Base-by-base conservation (phyloP, 768 basidiomycete genomes). In the Boletus rubroflammeus region DNA sequence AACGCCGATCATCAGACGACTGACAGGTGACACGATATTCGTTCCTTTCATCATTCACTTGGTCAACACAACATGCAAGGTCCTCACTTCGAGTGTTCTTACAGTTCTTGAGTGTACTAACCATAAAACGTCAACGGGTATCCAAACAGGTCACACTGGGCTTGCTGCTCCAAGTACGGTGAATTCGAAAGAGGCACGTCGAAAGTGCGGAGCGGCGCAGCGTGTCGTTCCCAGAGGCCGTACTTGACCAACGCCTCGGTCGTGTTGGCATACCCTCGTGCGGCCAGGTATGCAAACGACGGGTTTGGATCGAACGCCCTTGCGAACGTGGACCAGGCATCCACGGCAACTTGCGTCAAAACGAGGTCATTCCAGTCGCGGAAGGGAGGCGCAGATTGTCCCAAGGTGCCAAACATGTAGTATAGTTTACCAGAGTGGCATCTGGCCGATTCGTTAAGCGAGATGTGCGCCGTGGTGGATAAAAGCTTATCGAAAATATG, bases 311-410 rank as follows among this genome's bases (percentile, higher is more conserved):
- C 64, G 29, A 29, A 29, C 29, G 29, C 10, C 29, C 29, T 10
- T 9, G 29, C 29, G 29, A 81, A 81, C 7, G 75, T 62, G 0
- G 74, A 67, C 81, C 79, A 82, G 9, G 67, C 61, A 58, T 81
- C 80, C 6, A 75, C 62, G 36, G 65, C 68, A 38, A 76, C 63
- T 57, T 80, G 78, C 47, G 72, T 69, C 61, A 81, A 70, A 1
- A 74, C 67, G 6, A 80, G 70, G 62, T 81, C 79, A 41, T 72
- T 64, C 25, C 64, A 65, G 63, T 81, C 81, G 29, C 79, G 76
- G 67, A 78, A 78, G 2, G 78, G 76, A 1, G 60, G 59, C 9
- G 62, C 62, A 17, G 61, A 59, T 48, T 78, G 78, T 2, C 74
- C 74, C 7, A 80, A 48, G 8, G 62, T 66, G 34, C 69, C 72